Percentiles rank a stretch among this genome's conserved stretches.
phyloP scores from a whole-genome alignment of 2,329 filamentous ascomycete species.

The Parasarocladium wereldwijsianum region DNA sequence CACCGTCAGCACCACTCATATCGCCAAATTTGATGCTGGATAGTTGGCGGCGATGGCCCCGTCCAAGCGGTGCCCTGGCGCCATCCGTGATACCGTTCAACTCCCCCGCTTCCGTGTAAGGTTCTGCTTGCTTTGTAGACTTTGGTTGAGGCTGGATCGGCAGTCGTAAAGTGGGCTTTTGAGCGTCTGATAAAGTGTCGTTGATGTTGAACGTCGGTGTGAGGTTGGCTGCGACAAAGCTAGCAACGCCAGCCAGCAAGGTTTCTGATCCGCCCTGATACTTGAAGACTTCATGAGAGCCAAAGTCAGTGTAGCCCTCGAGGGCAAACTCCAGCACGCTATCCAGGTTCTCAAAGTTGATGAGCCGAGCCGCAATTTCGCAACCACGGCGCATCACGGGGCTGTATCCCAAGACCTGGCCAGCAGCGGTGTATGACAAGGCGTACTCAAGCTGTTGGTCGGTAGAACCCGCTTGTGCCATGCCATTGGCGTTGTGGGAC shows the following conservation, averaged over 20 bases:
- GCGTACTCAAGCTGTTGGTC: conserved; percentile 35
- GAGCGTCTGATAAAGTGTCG: conserved; percentile 20
- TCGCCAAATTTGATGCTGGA: conserved; percentile 61
- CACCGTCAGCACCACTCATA: conserved; percentile 24
- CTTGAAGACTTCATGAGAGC: conserved; percentile 29
- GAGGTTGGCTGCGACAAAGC: conserved; percentile 46
- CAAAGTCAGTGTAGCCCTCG: conserved; percentile 18
- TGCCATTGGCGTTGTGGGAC: conserved; percentile 12
- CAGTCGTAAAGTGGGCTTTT: conserved; percentile 25
- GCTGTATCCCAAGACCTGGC: conserved; percentile 39
- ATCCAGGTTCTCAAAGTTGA: conserved; percentile 51
- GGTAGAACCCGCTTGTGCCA: conserved; percentile 22
- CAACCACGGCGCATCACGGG: conserved; percentile 42
- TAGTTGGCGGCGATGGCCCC: conserved; percentile 32
- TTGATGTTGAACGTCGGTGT: conserved; percentile 46
- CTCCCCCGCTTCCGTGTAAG: conserved; percentile 6
- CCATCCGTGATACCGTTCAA: conserved; percentile 19
- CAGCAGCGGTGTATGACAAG: conserved; percentile 51
- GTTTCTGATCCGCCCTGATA: conserved; percentile 36
- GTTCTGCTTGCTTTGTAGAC: conserved; percentile 6
- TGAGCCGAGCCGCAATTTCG: conserved; percentile 39
- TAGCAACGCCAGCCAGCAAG: conserved; percentile 39
- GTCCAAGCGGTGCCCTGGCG: conserved; percentile 20
- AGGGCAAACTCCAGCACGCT: conserved; percentile 44
- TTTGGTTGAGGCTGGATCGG: conserved; percentile 12